Base-by-base conservation (phyloP, 192 early-diverging fungal genomes). In the Tieghemiomyces parasiticus region DNA sequence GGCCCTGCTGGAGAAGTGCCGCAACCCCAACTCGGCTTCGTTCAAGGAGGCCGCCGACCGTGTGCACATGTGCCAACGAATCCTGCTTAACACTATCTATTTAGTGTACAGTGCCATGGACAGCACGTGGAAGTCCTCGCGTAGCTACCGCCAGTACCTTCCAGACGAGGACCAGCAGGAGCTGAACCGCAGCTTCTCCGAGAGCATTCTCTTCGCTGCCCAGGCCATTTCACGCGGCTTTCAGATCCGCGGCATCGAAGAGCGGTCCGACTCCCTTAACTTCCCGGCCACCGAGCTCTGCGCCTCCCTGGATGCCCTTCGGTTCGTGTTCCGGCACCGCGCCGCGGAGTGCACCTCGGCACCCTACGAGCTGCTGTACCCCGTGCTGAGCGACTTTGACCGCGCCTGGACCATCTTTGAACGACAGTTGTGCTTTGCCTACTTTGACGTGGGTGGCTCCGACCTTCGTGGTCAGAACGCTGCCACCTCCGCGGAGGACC, bases 201-300 rank as follows among this genome's bases (percentile, higher is more conserved):
- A 85, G 62, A 83, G 81, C 65, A 81, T 85, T n/a, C 61, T 80
- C 58, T 85, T 83, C 66, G 83, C 83, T 4, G 77, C 79, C 0
- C 83, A 85, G 70, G 83, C 83, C 0, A 62, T 85, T 58, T 71
- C 74, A 2, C 58, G 71, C 4, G 83, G 83, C 16, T 83, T 78
- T 64, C 73, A 81, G 59, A 85, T 85, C 62, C 76, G 83, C 33
- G 80, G 83, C 34, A 84, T 81, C 24, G 82, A 84, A 63, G 55
- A 64, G 44, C 76, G 67, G 49, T 79, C 83, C 12, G 56, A 64
- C 30, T 74, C 73, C 33, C 63, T 82, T 54, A 60, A 68, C 53
- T 71, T 72, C 55, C 79, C 78, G 0, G 78, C 71, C 10, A 53
- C 64, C 54, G 63, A 78, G 54, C 67, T 85, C 54, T 74, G 73